Base-by-base conservation (phyloP, 1,284 basidiomycete species). In the Malassezia japonica region DNA sequence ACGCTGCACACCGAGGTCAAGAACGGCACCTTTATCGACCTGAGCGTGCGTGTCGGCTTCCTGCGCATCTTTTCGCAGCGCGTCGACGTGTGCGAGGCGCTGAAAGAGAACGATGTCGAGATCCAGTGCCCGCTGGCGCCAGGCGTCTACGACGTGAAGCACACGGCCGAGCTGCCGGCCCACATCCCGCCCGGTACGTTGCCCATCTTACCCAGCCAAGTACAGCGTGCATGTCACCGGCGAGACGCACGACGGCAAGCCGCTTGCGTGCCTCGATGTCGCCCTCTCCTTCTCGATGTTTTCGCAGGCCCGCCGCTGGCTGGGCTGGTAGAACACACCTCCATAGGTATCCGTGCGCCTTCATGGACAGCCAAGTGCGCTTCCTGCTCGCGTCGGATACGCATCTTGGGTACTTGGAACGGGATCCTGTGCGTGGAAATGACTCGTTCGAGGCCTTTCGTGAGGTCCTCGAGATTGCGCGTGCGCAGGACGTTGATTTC, bases 401-500 rank as follows among this genome's bases (percentile, higher is more conserved):
- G 12, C 67, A 70, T 72, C 86, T 99, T 56, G 94, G 94, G 0
- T 94, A 89, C 75, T 80, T 86, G 51, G 94, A 98, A 73, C 81
- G 88, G 54, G 94, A 99, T 72, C 91, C 92, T 1, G 80, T 96
- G 40, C 81, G 94, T 23, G 90, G 92, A 0, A 83, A 87, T 72
- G 94, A 99, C 72, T 87, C 90, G 4, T 86, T 99, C 65, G 86
- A 92, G 73, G 87, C 91, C 0, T 98, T 98, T 75, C 80, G 80
- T 58, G 94, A 99, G 76, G 87, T 98, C 38, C 77, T 99, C 6
- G 82, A 94, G 69, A 76, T 96, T 4, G 92, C 90, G 0, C 81
- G 84, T 13, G 87, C 90, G 57, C 78, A 88, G 58, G 83, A 60
- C 16, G 61, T 65, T 16, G 60, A 61, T 25, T 38, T 61, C 21